A percentile compares a stretch with the other conserved stretches of the same genome.
Conservation (phyloP, 768 basidiomycete genomes). For the Rhizopogon sp. region DNA sequence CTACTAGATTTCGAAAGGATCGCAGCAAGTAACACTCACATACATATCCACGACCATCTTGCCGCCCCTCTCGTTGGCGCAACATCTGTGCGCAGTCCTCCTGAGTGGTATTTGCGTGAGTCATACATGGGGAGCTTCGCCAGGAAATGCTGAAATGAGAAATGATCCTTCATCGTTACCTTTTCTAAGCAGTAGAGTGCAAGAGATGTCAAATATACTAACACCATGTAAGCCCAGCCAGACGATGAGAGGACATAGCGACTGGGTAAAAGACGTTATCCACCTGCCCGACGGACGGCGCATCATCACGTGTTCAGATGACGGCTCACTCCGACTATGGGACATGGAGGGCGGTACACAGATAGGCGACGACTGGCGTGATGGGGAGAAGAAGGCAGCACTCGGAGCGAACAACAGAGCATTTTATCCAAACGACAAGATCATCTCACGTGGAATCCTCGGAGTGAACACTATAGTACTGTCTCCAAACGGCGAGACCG, state of each 20-base stretch:
- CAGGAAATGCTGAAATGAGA: background rate
- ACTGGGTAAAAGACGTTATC: background rate
- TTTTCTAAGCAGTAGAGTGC: background rate
- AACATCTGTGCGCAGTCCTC: too few relatives aligned
- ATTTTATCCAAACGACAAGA: too few relatives aligned
- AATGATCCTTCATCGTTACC: background rate
- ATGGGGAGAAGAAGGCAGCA: background rate
- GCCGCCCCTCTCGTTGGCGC: too few relatives aligned
- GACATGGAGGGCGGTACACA: conserved; percentile 21
- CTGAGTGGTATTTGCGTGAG: too few relatives aligned
- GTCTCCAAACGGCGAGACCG: too few relatives aligned
- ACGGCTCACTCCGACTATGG: conserved; percentile 10
- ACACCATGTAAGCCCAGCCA: background rate
- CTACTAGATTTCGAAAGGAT: too few relatives aligned
- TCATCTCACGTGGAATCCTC: too few relatives aligned
- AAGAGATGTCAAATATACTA: background rate
- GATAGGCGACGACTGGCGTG: conserved; percentile 3
- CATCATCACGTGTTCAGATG: conserved; percentile 8
- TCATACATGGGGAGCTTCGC: too few relatives aligned
- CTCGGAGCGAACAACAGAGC: too few relatives aligned
- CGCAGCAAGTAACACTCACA: too few relatives aligned
- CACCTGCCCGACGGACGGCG: background rate
- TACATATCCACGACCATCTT: too few relatives aligned
- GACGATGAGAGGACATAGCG: background rate
- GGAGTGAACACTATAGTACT: too few relatives aligned